Base-by-base conservation (phyloP, 2,329 filamentous ascomycete genomes). In the Penicillium sp. region DNA sequence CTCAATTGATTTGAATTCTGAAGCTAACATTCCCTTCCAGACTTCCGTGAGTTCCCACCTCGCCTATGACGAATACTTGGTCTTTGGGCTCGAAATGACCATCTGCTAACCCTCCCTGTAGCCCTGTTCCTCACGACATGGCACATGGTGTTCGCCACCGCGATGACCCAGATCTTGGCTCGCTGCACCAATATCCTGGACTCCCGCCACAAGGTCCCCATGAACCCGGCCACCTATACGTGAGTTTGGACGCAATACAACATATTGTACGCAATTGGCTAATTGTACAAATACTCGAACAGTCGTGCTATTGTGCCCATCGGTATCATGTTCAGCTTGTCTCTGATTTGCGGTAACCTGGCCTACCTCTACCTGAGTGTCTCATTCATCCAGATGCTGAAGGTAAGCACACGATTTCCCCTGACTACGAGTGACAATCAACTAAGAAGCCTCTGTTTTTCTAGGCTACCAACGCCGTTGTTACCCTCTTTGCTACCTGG, bases 331-430 rank as follows among this genome's bases (percentile, higher is more conserved):
- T 97, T 96, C 82, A 93, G 87, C 68, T 76, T 96, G 76, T 93
- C 86, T 72, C 79, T 97, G 76, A 96, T 97, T 68, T 96, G 89
- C 72, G 89, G 90, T 66, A 97, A 97, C 76, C 74, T 95, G 72
- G 89, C 91, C 60, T 97, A 97, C 68, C 81, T 96, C 45, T 95
- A 96, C 72, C 81, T 97, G 51, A 93, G 86, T 58, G 91, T 97
- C 49, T 87, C 91, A 50, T 97, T 97, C 71, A 97, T 97, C 64
- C 91, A 97, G 78, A 97, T 97, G 91, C 84, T 97, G 70, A 97
- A 97, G 86, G 86, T 89, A 29, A 36, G 49, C 37, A 29, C 14
- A 13, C 24, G 1, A 26, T 26, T 8, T 18, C 32, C 29, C 3
- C 6, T n/a, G 8, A 1, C n/a, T 27, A 5, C 9, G 2, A 10